These are phyloP conservation scores for Kwoniella bestiolae DNA, from an alignment of 768 basidiomycete species.

Conservation along the genomic window DNA sequence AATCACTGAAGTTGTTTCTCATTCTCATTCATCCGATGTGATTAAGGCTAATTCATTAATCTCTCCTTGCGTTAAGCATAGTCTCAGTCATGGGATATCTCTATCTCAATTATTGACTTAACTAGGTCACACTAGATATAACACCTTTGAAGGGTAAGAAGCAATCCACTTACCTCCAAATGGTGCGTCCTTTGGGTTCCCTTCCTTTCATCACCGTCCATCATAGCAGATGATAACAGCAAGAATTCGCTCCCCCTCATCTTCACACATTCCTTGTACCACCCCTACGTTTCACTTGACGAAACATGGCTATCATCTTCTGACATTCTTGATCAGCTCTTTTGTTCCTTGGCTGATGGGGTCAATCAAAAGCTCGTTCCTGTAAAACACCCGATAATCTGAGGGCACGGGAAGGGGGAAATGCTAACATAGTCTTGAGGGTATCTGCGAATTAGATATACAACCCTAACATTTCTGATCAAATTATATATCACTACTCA, in stretches of 20 bases:
- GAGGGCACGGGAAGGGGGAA: neutral
- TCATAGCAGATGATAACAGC: neutral
- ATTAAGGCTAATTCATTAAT: neutral
- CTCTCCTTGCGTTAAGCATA: neutral
- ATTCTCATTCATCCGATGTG: neutral
- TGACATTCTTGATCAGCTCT: neutral
- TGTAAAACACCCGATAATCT: neutral
- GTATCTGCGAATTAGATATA: neutral
- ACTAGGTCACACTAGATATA: neutral
- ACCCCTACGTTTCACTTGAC: neutral
- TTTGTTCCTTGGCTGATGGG: neutral
- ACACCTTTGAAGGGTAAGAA: neutral
- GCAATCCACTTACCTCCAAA: neutral
- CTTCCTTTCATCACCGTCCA: neutral
- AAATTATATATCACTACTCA: neutral
- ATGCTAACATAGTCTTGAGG: neutral
- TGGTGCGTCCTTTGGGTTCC: neutral
- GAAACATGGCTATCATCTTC: neutral
- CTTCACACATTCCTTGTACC: neutral
- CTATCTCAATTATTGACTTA: neutral
- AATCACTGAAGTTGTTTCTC: neutral
- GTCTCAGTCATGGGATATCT: neutral
- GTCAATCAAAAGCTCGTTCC: neutral
- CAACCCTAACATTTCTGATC: neutral
- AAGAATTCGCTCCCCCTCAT: neutral